Base-by-base conservation (phyloP, 1,139 yeast genomes). In the Kodamaea derodonti region DNA sequence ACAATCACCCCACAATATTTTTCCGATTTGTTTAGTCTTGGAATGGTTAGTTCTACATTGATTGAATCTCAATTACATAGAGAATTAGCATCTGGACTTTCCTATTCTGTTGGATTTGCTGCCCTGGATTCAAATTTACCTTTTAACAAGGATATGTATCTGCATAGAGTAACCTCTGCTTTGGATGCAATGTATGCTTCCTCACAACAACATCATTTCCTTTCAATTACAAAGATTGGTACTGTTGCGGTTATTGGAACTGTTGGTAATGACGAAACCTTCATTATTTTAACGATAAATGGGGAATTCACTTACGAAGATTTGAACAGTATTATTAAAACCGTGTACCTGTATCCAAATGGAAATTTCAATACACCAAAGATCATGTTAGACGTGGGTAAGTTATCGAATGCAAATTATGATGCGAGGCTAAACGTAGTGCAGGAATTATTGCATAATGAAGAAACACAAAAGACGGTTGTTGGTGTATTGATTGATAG, bases 1-100 rank as follows among this genome's bases (percentile, higher is more conserved):
- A 67, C 73, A 1, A 54, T 71, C 25, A 60, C 72, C 9, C 75
- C 75, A 2, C 75, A 70, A 35, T 72, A 67, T 49, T 57, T 65
- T 31, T 58, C 69, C 1, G 78, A 72, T 43, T 52, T 70, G 34
- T 69, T 56, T 45, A 51, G 68, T 38, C 42, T 68, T 20, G 71
- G 70, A 0, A 39, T 67, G 26, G 60, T 69, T 3, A 58, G 64
- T 32, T 51, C 69, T 3, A 47, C 61, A 0, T 51, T 63, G 36
- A 42, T 57, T 15, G 76, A 71, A 42, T 67, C 73, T 20, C 76
- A 70, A 46, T 46, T 67, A 24, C 75, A 70, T 44, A 48, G 76
- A 32, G 77, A 71, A 42, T 43, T 69, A 33, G 66, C 58, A 8
- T 66, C 72, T 7, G 75, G 75, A 0, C 49, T 60, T n/a, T 62